phyloP scores from a whole-genome alignment of 2,329 filamentous ascomycete genomes.

The Aspergillus calidoustus region DNA sequence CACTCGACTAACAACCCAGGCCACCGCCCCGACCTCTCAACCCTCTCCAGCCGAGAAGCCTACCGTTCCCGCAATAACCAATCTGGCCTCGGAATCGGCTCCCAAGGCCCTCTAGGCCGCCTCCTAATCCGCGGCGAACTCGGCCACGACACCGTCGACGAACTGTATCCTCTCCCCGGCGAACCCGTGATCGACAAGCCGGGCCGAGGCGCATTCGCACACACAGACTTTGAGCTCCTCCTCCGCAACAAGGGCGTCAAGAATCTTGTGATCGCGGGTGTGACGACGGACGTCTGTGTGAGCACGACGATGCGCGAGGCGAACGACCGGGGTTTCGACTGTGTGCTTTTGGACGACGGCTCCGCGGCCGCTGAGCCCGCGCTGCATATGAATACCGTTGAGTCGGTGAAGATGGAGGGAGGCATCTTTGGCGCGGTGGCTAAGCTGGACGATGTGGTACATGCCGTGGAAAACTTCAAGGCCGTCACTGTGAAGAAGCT shows the following conservation, averaged over 20 bases:
- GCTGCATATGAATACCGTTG: slow-evolving; percentile 47
- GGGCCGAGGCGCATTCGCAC: slow-evolving; percentile 57
- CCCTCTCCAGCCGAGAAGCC: slow-evolving; percentile 59
- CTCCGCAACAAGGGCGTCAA: slow-evolving; percentile 56
- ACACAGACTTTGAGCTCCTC: slow-evolving; percentile 59
- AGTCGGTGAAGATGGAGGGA: slow-evolving; percentile 53
- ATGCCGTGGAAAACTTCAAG: slow-evolving; percentile 50
- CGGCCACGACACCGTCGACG: slow-evolving; percentile 62
- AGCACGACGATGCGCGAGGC: slow-evolving; percentile 61
- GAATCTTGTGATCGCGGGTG: slow-evolving; percentile 59
- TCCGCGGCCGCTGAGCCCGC: slow-evolving; percentile 48
- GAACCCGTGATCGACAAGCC: slow-evolving; percentile 62
- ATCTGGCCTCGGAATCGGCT: slow-evolving; percentile 56
- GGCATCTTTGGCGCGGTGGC: slow-evolving; percentile 51
- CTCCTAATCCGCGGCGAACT: slow-evolving; percentile 62
- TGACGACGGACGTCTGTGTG: slow-evolving; percentile 62
- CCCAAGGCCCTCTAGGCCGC: slow-evolving; percentile 60
- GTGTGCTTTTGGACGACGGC: slow-evolving; percentile 56
- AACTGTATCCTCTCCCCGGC: slow-evolving; percentile 53
- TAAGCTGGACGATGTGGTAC: slow-evolving; percentile 45
- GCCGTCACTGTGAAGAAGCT: slow-evolving; percentile 47
- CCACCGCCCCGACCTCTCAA: slow-evolving; percentile 59
- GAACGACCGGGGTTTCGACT: slow-evolving; percentile 61
- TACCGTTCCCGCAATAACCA: slow-evolving; percentile 59
- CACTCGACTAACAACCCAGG: slow-evolving; percentile 35